These are phyloP conservation scores for Lipomyces lipofer DNA, from an alignment of 805 yeast genomes.

Conservation along the genomic window DNA sequence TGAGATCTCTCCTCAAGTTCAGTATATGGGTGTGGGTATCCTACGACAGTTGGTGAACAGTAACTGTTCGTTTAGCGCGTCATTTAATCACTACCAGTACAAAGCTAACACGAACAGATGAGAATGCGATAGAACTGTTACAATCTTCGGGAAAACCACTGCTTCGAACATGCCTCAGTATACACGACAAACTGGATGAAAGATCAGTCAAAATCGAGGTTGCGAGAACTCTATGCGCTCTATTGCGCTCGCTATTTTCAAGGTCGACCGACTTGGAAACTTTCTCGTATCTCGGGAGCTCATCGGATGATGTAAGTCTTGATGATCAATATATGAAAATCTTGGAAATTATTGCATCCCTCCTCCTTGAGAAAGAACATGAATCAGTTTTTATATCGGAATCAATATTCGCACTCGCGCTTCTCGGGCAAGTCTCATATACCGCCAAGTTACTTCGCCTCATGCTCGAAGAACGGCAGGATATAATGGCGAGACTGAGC, in stretches of 20 bases:
- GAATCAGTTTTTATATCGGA: background rate
- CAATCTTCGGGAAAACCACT: too few relatives aligned
- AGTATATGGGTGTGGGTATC: slow-evolving; percentile 7
- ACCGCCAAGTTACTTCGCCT: background rate
- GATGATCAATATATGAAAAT: background rate
- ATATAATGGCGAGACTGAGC: background rate
- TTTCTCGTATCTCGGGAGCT: background rate
- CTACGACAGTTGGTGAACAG: slow-evolving; percentile 3
- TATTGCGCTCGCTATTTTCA: slow-evolving; percentile 7
- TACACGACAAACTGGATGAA: too few relatives aligned
- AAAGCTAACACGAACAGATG: too few relatives aligned
- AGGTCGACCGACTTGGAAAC: background rate
- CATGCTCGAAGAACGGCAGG: background rate
- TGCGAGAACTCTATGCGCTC: slow-evolving; percentile 2
- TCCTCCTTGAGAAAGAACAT: slow-evolving; percentile 1
- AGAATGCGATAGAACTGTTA: background rate
- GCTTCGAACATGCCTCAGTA: too few relatives aligned
- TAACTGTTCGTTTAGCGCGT: too few relatives aligned
- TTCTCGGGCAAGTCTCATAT: background rate
- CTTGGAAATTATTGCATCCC: background rate
- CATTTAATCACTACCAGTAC: too few relatives aligned
- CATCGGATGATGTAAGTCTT: too few relatives aligned
- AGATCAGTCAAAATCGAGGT: slow-evolving; percentile 10
- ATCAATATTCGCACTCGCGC: slow-evolving; percentile 6
- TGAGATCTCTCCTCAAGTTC: slow-evolving; percentile 11